These are phyloP conservation scores for Abrus precatorius DNA, from an alignment of 306 rosid species.

Conservation along the genomic window DNA sequence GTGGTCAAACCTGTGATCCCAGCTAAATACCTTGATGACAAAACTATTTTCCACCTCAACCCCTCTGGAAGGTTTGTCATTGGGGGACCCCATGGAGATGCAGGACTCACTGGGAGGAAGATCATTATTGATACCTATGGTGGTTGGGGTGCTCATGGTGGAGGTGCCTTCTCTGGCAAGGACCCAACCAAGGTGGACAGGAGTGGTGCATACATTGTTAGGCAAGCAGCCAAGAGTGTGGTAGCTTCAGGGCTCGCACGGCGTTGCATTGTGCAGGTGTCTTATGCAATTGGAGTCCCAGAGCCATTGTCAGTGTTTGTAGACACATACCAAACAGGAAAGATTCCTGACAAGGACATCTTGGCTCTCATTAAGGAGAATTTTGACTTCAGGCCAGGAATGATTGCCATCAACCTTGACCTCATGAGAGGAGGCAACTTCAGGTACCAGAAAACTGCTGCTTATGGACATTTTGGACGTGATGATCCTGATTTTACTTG, in stretches of 20 bases:
- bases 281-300: slow-evolving; percentile 88
- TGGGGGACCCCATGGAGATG: slow-evolving; percentile 91
- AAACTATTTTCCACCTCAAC: slow-evolving; percentile 80
- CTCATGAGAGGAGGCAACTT: slow-evolving; percentile 77
- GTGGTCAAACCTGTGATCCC: slow-evolving; percentile 81
- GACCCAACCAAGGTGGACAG: slow-evolving; percentile 93
- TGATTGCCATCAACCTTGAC: slow-evolving; percentile 82
- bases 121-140: slow-evolving; percentile 87
- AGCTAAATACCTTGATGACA: slow-evolving; percentile 75
- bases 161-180: slow-evolving; percentile 90
- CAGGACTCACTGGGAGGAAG: slow-evolving; percentile 89
- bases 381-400: slow-evolving; percentile 87
- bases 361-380: slow-evolving; percentile 74
- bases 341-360: slow-evolving; percentile 73
- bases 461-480: slow-evolving; percentile 88
- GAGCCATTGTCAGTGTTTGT: slow-evolving; percentile 81
- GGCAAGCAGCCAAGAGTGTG: slow-evolving; percentile 88
- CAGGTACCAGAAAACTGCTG: slow-evolving; percentile 88
- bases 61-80: slow-evolving; percentile 88
- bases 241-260: slow-evolving; percentile 85
- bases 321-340: slow-evolving; percentile 76
- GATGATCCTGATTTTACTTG: slow-evolving; percentile 86
- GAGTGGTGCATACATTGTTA: slow-evolving; percentile 81
- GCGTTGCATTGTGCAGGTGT: slow-evolving; percentile 84
- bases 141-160: slow-evolving; percentile 97